Evolutionary conservation across 2,329 filamentous ascomycete species (phyloP).

Genomic region (Aspergillus novoparasiticus): DNA sequence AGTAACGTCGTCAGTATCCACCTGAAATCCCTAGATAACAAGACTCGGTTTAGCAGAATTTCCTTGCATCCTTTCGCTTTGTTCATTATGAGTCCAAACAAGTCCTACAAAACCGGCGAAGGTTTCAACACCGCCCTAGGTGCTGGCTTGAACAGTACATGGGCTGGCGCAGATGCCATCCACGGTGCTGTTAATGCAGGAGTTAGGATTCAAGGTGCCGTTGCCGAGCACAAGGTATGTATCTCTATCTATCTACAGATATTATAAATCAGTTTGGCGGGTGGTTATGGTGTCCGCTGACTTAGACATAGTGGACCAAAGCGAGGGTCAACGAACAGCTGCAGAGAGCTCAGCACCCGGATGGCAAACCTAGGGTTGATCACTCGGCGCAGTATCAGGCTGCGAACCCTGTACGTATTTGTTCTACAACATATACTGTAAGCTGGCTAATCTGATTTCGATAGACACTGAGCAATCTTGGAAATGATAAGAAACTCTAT

Average conservation of each 20-base stretch:
- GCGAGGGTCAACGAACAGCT: neutral
- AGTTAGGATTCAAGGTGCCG: neutral
- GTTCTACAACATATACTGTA: conserved; percentile 28
- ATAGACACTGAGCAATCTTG: neutral
- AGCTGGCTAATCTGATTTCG: neutral
- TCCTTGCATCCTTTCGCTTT: neutral
- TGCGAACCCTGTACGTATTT: neutral
- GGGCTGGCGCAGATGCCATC: neutral
- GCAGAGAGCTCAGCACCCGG: neutral
- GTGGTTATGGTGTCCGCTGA: neutral
- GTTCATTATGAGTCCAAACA: neutral
- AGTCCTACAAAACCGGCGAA: neutral
- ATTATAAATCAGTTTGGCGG: neutral
- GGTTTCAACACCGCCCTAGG: neutral
- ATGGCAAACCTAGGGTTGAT: neutral
- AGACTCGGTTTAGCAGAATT: neutral
- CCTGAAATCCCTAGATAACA: neutral
- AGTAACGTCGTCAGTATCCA: neutral
- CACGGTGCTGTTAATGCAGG: neutral
- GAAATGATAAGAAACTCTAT: neutral
- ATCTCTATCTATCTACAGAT: neutral
- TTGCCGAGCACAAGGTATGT: neutral
- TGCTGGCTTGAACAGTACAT: neutral
- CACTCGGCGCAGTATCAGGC: neutral
- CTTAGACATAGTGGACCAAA: neutral